A percentile compares a stretch with the other conserved stretches of the same genome.
These are phyloP conservation scores for Phragmites australis DNA, from an alignment of 176 grass and related monocot species.

Conservation along the genomic window DNA sequence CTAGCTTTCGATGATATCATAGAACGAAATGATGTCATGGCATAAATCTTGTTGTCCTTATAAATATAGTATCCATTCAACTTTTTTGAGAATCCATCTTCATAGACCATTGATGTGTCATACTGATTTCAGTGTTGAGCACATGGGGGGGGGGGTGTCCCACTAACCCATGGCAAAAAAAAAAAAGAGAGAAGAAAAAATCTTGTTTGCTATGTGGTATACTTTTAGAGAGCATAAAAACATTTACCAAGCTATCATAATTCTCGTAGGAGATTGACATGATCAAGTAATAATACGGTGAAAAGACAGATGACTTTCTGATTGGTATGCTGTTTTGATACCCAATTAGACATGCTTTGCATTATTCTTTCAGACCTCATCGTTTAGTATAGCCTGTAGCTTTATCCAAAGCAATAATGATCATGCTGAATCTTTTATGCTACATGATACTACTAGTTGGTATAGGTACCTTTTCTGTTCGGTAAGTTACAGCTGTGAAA, in stretches of 20 bases:
- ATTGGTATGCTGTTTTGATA: background rate
- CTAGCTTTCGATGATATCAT: background rate
- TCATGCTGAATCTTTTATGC: slow-evolving; percentile 9
- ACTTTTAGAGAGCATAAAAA: background rate
- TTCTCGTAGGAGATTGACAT: slow-evolving; percentile 21
- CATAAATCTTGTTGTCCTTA: slow-evolving; percentile 6
- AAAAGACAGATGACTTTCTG: slow-evolving; percentile 26
- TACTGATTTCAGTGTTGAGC: background rate
- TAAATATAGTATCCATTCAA: slow-evolving; percentile 25
- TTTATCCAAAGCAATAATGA: slow-evolving; percentile 31
- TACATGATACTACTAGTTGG: background rate
- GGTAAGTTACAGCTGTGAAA: slow-evolving; percentile 8
- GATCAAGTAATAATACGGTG: slow-evolving; percentile 1
- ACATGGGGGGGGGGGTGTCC: background rate
- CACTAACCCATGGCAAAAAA: background rate
- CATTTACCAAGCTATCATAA: slow-evolving; percentile 14
- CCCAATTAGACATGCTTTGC: background rate
- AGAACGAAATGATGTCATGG: slow-evolving; percentile 15
- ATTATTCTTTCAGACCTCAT: slow-evolving; percentile 25
- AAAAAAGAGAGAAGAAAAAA: background rate
- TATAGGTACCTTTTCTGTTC: background rate
- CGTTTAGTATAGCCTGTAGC: background rate
- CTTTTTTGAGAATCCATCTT: slow-evolving; percentile 17
- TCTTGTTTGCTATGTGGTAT: background rate
- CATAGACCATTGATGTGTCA: background rate